Base-by-base conservation (phyloP, 208 protist genomes). In the Trypanosoma lewisi region DNA sequence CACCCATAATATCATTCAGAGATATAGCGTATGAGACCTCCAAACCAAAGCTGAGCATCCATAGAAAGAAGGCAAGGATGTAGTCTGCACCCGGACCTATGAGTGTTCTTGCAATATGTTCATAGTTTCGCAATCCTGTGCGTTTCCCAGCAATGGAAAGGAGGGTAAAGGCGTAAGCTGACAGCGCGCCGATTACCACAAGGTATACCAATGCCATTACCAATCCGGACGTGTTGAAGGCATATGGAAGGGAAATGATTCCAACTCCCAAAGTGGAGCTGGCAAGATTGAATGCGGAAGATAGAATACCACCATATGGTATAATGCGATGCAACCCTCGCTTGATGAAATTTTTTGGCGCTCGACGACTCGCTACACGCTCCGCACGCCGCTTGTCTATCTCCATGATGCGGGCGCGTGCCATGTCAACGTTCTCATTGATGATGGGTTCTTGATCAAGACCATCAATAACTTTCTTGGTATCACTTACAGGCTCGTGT, bases 161-260 rank as follows among this genome's bases (percentile, higher is more conserved):
- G 4, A 87, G 70, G 12, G 48, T 60, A 25, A 79, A 76, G 14
- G 87, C 83, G 70, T 83, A 90, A 19, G 89, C 63, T 6, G 87
- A 83, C 16, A 84, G 57, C 4, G 53, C 8, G n/a, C 56, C 68
- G n/a, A 81, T 67, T n/a, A 87, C 36, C 17, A 89, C 62, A 33
- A 92, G 65, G 66, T 82, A 84, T 39, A 91, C 70, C 27, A 86
- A 36, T 2, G 75, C 66, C 74, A 92, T 82, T 21, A 79, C 58
- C 19, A 92, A 27, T 14, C 88, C 88, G 34, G 61, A 77, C 4
- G 39, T 69, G 19, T 69, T 41, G 45, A 87, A 87, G 41, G 88
- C 77, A 14, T 48, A 74, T 5, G 83, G 82, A 0, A 94, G 64
- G 12, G 80, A 69, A 44, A 94, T 77, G 47, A 90, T 88, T 30